A percentile compares a stretch with the other conserved stretches of the same genome.
phyloP scores from a whole-genome alignment of 106 monocot genomes.

The Xerophyta viscosa region DNA sequence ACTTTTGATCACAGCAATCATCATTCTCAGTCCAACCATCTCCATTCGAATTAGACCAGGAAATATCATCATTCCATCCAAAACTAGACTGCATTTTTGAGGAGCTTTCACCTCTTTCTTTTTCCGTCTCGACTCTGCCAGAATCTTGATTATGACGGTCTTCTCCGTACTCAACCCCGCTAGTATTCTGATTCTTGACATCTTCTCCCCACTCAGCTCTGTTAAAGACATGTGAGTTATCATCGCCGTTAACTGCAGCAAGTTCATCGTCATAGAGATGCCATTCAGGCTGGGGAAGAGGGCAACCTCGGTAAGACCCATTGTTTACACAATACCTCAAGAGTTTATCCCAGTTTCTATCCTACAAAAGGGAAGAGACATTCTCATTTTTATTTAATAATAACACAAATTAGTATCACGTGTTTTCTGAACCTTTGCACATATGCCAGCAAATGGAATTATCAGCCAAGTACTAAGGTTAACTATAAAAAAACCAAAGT shows the following conservation, averaged over 20 bases:
- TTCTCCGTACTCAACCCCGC: slow-evolving; percentile 1
- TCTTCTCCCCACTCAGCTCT: slow-evolving; percentile 7
- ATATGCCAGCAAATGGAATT: too few species aligned
- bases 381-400: too few species aligned
- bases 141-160: not conserved
- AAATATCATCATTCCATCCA: slow-evolving; percentile 3
- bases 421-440: too few species aligned
- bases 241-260: not conserved
- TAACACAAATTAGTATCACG: too few species aligned
- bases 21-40: too few species aligned
- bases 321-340: slow-evolving; percentile 48
- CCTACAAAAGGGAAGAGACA: slow-evolving; percentile 21
- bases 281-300: slow-evolving; percentile 34
- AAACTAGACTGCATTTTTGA: not conserved
- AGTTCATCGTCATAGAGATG: slow-evolving; percentile 3
- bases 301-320: slow-evolving; percentile 53
- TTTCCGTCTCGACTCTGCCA: not conserved
- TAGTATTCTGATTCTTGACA: not conserved
- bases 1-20: too few species aligned
- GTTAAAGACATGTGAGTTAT: slow-evolving; percentile 2
- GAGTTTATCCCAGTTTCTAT: slow-evolving; percentile 60
- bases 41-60: too few species aligned
- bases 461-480: too few species aligned
- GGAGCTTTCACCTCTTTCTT: not conserved
- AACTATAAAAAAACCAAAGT: too few species aligned